Evolutionary conservation across 2,329 filamentous ascomycete genomes (phyloP).

Genomic region (Ceratocystis cacaofunesta): DNA sequence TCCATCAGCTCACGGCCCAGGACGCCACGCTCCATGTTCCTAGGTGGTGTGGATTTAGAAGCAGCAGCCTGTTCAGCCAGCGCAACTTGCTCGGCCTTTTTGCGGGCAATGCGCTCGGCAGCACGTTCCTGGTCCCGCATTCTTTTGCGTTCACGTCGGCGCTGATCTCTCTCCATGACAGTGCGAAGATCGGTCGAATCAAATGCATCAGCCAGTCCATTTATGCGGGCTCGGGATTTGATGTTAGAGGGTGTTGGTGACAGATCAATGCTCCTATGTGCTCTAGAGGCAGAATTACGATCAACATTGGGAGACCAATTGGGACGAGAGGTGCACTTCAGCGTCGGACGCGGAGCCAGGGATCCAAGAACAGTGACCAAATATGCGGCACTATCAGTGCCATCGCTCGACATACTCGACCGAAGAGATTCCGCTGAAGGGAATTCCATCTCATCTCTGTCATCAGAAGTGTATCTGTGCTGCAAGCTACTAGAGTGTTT

Average conservation of each 20-base stretch:
- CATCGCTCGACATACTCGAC: slow-evolving; percentile 60
- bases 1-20: slow-evolving; percentile 18
- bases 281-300: slow-evolving; percentile 32
- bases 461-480: slow-evolving; percentile 34
- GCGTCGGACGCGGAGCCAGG: slow-evolving; percentile 71
- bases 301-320: slow-evolving; percentile 37
- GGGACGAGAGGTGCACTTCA: slow-evolving; percentile 57
- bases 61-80: slow-evolving; percentile 6
- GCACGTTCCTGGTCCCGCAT: slow-evolving; percentile 51
- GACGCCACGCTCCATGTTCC: slow-evolving; percentile 16
- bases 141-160: slow-evolving; percentile 62
- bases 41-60: background rate
- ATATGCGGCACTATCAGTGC: slow-evolving; percentile 57
- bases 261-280: slow-evolving; percentile 33
- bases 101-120: slow-evolving; percentile 29
- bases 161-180: slow-evolving; percentile 76
- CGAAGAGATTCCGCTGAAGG: slow-evolving; percentile 60
- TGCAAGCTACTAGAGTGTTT: slow-evolving; percentile 34
- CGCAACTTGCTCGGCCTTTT: slow-evolving; percentile 11
- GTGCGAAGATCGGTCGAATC: slow-evolving; percentile 73
- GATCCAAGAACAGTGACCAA: slow-evolving; percentile 65
- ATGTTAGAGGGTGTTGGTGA: slow-evolving; percentile 47
- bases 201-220: slow-evolving; percentile 69
- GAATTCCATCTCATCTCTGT: slow-evolving; percentile 40
- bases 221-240: slow-evolving; percentile 46